phyloP scores from a whole-genome alignment of 2,329 filamentous ascomycete genomes.

The Chaetomiaceae sp. region DNA sequence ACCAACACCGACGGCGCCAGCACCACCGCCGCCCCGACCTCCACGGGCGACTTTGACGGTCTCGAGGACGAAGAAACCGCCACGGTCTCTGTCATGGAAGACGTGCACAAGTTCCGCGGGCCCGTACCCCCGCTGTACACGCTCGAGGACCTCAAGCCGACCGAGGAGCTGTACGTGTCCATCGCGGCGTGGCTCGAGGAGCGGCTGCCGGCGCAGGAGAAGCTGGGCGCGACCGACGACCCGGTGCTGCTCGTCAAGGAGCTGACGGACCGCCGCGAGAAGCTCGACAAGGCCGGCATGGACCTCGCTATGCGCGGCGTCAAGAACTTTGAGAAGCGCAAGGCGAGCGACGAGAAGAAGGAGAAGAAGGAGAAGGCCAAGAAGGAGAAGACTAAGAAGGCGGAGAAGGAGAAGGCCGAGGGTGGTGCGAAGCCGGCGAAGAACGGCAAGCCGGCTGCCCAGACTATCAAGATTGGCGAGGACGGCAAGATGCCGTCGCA shows the following conservation, averaged over 20 bases:
- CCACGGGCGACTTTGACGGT: constrained; percentile 60
- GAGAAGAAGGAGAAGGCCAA: constrained; percentile 23
- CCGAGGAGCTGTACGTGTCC: constrained; percentile 58
- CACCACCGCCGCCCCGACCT: constrained; percentile 41
- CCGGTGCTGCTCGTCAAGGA: constrained; percentile 71
- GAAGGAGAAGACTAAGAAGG: constrained; percentile 27
- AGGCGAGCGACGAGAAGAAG: constrained; percentile 30
- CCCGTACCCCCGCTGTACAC: constrained; percentile 65
- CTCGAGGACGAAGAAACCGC: constrained; percentile 64
- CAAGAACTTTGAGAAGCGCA: constrained; percentile 47
- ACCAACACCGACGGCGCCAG: constrained; percentile 30
- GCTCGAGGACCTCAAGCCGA: constrained; percentile 62
- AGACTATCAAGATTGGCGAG: no score
- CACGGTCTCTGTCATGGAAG: constrained; percentile 37
- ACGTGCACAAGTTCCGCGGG: constrained; percentile 41
- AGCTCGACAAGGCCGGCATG: constrained; percentile 65
- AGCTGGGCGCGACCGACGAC: constrained; percentile 65
- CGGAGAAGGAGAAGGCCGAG: constrained; percentile 32
- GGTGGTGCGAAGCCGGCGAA: constrained; percentile 38
- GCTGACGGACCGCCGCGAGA: constrained; percentile 60
- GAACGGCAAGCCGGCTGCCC: constrained; percentile 40
- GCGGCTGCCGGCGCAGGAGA: constrained; percentile 65
- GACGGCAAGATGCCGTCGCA: constrained; percentile 40
- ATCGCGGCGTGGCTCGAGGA: constrained; percentile 70
- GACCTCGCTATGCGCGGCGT: constrained; percentile 68